Evolutionary conservation across 176 grass and related monocot genomes (phyloP).

Genomic region (Cymbopogon citratus): DNA sequence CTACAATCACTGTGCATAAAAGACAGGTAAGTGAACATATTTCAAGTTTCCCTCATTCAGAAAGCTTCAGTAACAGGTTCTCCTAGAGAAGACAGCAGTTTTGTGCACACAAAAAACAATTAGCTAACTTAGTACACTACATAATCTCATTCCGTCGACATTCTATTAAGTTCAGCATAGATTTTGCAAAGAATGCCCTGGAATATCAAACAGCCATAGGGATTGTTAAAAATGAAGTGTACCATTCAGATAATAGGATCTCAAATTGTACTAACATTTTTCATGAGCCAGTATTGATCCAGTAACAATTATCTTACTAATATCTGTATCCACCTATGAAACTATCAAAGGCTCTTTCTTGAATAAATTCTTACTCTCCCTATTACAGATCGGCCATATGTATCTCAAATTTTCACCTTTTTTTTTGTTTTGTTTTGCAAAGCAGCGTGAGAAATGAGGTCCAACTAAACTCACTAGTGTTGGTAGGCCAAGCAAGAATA

Average conservation of each 20-base stretch:
- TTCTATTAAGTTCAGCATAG: background rate
- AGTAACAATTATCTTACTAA: too few species aligned
- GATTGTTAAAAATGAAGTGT: background rate
- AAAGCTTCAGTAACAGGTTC: constrained; percentile 8
- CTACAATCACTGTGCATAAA: constrained; percentile 74
- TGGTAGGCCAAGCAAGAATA: too few species aligned
- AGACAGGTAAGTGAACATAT: constrained; percentile 24
- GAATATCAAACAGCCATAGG: background rate
- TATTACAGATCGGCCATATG: background rate
- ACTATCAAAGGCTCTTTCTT: background rate
- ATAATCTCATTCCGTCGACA: background rate
- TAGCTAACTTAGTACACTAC: background rate
- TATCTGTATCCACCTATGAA: too few species aligned
- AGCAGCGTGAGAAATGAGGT: background rate
- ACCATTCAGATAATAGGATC: constrained; percentile 6
- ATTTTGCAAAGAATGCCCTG: background rate
- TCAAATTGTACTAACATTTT: background rate
- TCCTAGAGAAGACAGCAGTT: background rate
- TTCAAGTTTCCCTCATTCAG: constrained; percentile 24
- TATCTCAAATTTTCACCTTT: background rate
- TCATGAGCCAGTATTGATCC: background rate
- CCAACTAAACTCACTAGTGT: background rate
- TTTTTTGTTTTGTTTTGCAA: background rate
- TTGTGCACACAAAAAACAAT: background rate
- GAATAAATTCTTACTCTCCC: background rate